Evolutionary conservation across 257 asterid genomes (phyloP).

Genomic region (Hygrophila difformis): DNA sequence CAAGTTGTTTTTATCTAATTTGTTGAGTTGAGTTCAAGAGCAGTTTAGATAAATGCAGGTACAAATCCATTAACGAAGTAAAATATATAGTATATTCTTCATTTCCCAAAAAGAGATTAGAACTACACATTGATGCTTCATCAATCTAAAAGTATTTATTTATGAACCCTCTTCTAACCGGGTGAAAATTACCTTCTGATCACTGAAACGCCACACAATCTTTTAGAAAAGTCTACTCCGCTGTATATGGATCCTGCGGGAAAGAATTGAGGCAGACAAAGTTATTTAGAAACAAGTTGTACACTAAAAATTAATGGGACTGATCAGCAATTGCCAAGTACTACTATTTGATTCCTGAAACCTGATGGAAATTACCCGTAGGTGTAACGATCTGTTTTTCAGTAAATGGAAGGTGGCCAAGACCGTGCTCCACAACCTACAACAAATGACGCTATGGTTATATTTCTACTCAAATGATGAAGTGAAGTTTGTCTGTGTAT

Average conservation of each 20-base stretch:
- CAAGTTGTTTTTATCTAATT: no score
- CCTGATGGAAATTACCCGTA: conserved; percentile 42
- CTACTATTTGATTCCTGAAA: no score
- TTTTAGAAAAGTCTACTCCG: conserved; percentile 77
- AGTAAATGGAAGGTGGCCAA: conserved; percentile 93
- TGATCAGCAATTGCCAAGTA: no score
- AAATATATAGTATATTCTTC: no score
- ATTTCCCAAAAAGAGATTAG: no score
- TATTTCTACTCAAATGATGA: neutral
- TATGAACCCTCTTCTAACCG: no score
- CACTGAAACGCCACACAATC: conserved; percentile 85
- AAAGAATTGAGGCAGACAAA: conserved; percentile 5
- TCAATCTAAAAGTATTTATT: no score
- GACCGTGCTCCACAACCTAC: conserved; percentile 92
- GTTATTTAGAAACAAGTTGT: neutral
- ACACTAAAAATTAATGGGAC: neutral
- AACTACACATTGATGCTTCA: no score
- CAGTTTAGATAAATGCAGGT: no score
- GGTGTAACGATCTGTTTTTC: conserved; percentile 90
- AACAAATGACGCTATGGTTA: conserved; percentile 2
- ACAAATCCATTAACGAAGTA: no score
- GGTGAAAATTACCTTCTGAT: conserved; percentile 66
- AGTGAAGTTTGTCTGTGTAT: neutral
- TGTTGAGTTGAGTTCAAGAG: no score
- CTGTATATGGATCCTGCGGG: conserved; percentile 69